phyloP scores from a whole-genome alignment of 2,329 filamentous ascomycete genomes.

The Nemania sp. region DNA sequence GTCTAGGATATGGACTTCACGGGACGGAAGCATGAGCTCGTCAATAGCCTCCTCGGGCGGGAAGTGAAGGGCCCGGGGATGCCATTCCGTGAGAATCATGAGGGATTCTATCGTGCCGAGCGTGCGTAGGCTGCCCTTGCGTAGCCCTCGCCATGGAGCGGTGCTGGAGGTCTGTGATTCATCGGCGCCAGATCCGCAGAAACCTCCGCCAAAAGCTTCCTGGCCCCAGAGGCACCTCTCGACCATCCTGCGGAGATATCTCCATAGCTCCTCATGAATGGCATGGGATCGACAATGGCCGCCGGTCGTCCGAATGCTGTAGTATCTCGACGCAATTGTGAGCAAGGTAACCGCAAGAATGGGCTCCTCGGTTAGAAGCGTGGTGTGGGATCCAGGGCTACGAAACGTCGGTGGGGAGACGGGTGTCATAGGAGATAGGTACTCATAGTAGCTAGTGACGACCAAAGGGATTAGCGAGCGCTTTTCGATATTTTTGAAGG shows the following conservation, averaged over 20 bases:
- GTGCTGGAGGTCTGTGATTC: conserved; percentile 74
- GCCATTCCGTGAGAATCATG: conserved; percentile 96
- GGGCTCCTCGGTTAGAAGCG: conserved; percentile 88
- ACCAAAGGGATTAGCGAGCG: conserved; percentile 26
- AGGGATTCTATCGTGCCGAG: conserved; percentile 94
- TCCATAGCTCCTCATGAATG: conserved; percentile 96
- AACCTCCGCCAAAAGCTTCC: conserved; percentile 92
- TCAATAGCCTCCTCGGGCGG: conserved; percentile 82
- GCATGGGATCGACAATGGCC: conserved; percentile 86
- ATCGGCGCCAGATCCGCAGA: conserved; percentile 78
- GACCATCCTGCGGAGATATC: conserved; percentile 93
- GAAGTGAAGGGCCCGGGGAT: conserved; percentile 93
- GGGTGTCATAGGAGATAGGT: conserved; percentile 90
- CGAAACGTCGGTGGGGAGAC: conserved; percentile 93
- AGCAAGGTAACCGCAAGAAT: conserved; percentile 92
- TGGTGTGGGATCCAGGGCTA: conserved; percentile 81
- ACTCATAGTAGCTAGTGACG: conserved; percentile 80
- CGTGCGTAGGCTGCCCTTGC: conserved; percentile 84
- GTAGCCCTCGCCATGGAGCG: conserved; percentile 75
- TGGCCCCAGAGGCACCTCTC: conserved; percentile 95
- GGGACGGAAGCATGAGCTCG: conserved; percentile 73
- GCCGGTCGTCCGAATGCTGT: conserved; percentile 81
- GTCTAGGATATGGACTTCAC: conserved; percentile 61
- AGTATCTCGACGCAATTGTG: conserved; percentile 90
- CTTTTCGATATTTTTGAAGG: too few species aligned